A percentile compares a stretch with the other conserved stretches of the same genome.
Conservation (phyloP, 495 filamentous ascomycete species). For the Sabuloglossum arenarium region DNA sequence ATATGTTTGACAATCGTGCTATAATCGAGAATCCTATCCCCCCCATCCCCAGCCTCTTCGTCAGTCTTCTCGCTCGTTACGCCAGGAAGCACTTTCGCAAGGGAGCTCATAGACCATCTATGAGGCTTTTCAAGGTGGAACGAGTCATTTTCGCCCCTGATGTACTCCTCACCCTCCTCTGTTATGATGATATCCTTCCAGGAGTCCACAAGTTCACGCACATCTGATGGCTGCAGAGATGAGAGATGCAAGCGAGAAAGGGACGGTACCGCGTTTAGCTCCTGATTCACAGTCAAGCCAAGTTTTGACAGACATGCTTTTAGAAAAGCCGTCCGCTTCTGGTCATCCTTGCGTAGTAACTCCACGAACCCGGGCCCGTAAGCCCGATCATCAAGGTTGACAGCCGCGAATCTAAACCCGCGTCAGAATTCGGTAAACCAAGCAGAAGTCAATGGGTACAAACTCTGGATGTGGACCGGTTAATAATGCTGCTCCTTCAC, state of each 20-base stretch:
- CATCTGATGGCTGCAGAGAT: slow-evolving; percentile 37
- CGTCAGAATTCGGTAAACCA: not conserved
- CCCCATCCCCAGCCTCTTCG: slow-evolving; percentile 8
- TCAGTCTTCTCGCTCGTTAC: slow-evolving; percentile 13
- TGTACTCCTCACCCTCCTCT: slow-evolving; percentile 47
- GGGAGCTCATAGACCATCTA: slow-evolving; percentile 36
- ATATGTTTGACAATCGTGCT: slow-evolving; percentile 49
- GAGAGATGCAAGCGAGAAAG: slow-evolving; percentile 76
- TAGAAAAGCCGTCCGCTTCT: slow-evolving; percentile 48
- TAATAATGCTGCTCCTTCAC: slow-evolving; percentile 59
- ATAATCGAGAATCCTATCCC: slow-evolving; percentile 53
- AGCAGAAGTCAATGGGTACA: slow-evolving; percentile 14
- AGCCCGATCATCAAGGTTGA: slow-evolving; percentile 45
- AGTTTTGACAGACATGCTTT: slow-evolving; percentile 67
- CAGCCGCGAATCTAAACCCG: slow-evolving; percentile 50
- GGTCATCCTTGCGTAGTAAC: slow-evolving; percentile 48
- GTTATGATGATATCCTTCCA: slow-evolving; percentile 44
- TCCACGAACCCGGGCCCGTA: slow-evolving; percentile 45
- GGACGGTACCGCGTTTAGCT: slow-evolving; percentile 49
- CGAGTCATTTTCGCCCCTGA: slow-evolving; percentile 69
- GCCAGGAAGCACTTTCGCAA: slow-evolving; percentile 28
- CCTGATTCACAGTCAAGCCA: slow-evolving; percentile 53
- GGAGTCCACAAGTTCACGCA: slow-evolving; percentile 41
- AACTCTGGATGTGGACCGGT: slow-evolving; percentile 92
- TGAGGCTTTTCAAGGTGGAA: slow-evolving; percentile 53